Evolutionary conservation across 1,139 yeast species (phyloP).

Genomic region (Nakaseomyces sp.): DNA sequence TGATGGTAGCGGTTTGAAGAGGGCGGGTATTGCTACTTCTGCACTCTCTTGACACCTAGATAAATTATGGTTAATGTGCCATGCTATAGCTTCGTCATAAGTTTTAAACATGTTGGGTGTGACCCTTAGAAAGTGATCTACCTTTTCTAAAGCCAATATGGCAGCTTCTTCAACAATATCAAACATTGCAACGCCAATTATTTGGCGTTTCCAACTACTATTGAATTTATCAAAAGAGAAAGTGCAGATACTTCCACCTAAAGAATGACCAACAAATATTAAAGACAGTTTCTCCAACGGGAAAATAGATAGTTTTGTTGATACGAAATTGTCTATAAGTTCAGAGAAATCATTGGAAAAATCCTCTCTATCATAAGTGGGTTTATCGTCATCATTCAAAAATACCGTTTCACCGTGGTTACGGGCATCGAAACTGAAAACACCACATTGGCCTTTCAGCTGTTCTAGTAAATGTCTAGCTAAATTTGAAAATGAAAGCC

Average conservation of each 20-base stretch:
- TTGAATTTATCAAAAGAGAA: slow-evolving; percentile 34
- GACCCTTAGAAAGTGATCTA: slow-evolving; percentile 52
- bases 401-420: slow-evolving; percentile 63
- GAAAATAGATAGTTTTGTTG: slow-evolving; percentile 24
- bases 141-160: slow-evolving; percentile 52
- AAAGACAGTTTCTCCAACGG: slow-evolving; percentile 30
- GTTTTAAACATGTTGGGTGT: slow-evolving; percentile 54
- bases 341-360: slow-evolving; percentile 50
- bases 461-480: slow-evolving; percentile 33
- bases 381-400: slow-evolving; percentile 21
- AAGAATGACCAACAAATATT: slow-evolving; percentile 75
- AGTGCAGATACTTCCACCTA: slow-evolving; percentile 83
- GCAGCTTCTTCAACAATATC: slow-evolving; percentile 97
- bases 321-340: slow-evolving; percentile 37
- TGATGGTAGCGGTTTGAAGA: slow-evolving; percentile 32
- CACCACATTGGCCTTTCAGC: slow-evolving; percentile 37
- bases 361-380: slow-evolving; percentile 42
- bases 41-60: slow-evolving; percentile 58
- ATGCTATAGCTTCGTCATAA: slow-evolving; percentile 57
- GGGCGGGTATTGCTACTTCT: slow-evolving; percentile 62
- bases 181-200: slow-evolving; percentile 63
- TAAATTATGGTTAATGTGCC: slow-evolving; percentile 59
- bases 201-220: slow-evolving; percentile 22
- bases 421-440: slow-evolving; percentile 66
- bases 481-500: slow-evolving; percentile 61